Conservation (phyloP, 495 filamentous ascomycete species). For the Aspergillus sparsus region DNA sequence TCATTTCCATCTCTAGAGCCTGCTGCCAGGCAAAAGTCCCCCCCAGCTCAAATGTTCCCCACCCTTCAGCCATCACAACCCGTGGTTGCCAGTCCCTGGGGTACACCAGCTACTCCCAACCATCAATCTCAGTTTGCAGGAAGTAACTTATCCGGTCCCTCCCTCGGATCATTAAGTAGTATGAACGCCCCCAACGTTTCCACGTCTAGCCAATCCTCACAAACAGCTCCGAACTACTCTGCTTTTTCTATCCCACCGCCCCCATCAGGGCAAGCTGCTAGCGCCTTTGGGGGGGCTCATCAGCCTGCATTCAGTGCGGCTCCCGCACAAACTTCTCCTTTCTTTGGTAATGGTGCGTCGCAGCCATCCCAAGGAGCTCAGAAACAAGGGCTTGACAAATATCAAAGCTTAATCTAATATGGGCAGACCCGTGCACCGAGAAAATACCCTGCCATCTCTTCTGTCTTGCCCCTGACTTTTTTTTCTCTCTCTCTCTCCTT, state of each 20-base stretch:
- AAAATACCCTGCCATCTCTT: constrained; percentile 1
- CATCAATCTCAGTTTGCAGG: constrained; percentile 24
- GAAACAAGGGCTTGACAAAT: constrained; percentile 70
- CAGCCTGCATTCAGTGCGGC: constrained; percentile 27
- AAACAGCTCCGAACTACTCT: constrained; percentile 40
- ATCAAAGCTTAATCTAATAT: constrained; percentile 70
- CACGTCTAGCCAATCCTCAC: constrained; percentile 26
- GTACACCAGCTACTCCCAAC: constrained; percentile 11
- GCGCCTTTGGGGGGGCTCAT: constrained; percentile 16
- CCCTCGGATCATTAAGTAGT: constrained; percentile 32
- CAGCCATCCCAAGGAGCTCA: constrained; percentile 31
- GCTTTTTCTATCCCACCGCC: constrained; percentile 52
- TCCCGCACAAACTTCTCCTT: constrained; percentile 20
- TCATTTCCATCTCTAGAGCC: constrained; percentile 54
- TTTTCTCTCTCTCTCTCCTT: constrained; percentile 17
- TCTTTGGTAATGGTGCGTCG: constrained; percentile 23
- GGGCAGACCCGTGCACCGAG: not conserved
- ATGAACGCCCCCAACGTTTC: constrained; percentile 28
- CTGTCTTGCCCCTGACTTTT: constrained; percentile 10
- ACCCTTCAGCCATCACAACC: constrained; percentile 40
- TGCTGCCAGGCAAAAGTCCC: constrained; percentile 32
- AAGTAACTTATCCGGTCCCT: constrained; percentile 24
- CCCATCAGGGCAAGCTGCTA: constrained; percentile 27
- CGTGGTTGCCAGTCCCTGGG: constrained; percentile 34
- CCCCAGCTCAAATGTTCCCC: constrained; percentile 32